These are phyloP conservation scores for Eucalyptus curtisii DNA, from an alignment of 345 rosid species.

Conservation along the genomic window DNA sequence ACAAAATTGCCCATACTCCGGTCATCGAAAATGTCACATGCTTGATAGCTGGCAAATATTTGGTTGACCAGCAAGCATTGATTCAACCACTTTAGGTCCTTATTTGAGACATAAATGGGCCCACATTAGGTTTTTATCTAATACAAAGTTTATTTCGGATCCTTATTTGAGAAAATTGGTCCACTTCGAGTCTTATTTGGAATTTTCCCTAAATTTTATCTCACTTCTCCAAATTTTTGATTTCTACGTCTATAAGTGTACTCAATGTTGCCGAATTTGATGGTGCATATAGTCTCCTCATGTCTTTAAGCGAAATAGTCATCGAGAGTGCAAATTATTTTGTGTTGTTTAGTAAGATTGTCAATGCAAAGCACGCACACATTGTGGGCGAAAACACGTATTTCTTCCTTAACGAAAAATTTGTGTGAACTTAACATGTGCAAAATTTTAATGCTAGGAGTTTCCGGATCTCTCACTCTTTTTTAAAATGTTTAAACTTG, in stretches of 20 bases:
- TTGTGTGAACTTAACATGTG: neutral
- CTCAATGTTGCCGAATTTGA: rapidly evolving
- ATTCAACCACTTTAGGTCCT: too few species aligned
- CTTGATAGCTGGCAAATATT: too few species aligned
- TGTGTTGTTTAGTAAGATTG: neutral
- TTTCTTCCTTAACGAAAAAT: neutral
- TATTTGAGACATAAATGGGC: too few species aligned
- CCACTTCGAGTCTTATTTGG: too few species aligned
- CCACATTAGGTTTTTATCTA: too few species aligned
- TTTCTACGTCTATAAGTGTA: neutral
- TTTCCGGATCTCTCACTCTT: neutral
- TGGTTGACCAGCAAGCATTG: too few species aligned
- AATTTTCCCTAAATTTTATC: neutral
- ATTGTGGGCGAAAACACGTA: neutral
- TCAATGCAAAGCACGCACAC: neutral
- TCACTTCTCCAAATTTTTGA: neutral
- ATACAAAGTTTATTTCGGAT: too few species aligned
- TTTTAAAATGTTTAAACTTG: neutral
- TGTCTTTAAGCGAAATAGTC: neutral
- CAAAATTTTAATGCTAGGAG: neutral
- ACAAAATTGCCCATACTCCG: too few species aligned
- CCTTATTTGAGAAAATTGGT: too few species aligned
- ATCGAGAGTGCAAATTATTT: neutral
- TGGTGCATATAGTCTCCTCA: neutral
- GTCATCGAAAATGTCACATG: too few species aligned